Evolutionary conservation across 108 stramenopile genomes (phyloP).

Genomic region (Discostella stelligeroides): DNA sequence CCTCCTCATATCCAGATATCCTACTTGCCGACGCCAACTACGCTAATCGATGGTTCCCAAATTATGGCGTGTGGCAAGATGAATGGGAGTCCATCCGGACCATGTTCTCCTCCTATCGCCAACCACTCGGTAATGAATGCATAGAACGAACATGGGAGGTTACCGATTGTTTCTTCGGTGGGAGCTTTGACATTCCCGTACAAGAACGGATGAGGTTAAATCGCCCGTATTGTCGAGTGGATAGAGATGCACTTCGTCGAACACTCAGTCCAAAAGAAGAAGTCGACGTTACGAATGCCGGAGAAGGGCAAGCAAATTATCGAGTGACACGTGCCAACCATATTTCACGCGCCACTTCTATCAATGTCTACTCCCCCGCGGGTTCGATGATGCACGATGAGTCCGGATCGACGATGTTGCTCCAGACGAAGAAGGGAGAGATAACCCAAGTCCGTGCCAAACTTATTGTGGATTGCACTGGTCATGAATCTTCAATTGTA

Average conservation of each 20-base stretch:
- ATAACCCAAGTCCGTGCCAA: constrained; percentile 71
- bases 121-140: constrained; percentile 32
- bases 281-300: constrained; percentile 21
- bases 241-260: constrained; percentile 66
- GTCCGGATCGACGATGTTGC: constrained; percentile 58
- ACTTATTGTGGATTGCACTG: constrained; percentile 91
- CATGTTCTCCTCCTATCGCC: constrained; percentile 30
- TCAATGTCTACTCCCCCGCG: constrained; percentile 80
- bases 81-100: constrained; percentile 85
- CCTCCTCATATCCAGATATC: constrained; percentile 39
- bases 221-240: constrained; percentile 85
- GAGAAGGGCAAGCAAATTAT: constrained; percentile 41
- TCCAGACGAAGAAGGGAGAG: constrained; percentile 57
- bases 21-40: constrained; percentile 81
- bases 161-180: constrained; percentile 95
- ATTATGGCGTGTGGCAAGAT: constrained; percentile 95
- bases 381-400: constrained; percentile 72
- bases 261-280: constrained; percentile 54
- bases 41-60: constrained; percentile 82
- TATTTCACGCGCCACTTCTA: constrained; percentile 60
- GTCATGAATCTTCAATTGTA: constrained; percentile 88
- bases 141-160: constrained; percentile 79
- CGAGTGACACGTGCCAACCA: constrained; percentile 69
- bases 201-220: constrained; percentile 73
- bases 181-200: constrained; percentile 82